A percentile compares a stretch with the other conserved stretches of the same genome.
These are phyloP conservation scores for Fraxinus ornus DNA, from an alignment of 305 asterid genomes.

Conservation along the genomic window DNA sequence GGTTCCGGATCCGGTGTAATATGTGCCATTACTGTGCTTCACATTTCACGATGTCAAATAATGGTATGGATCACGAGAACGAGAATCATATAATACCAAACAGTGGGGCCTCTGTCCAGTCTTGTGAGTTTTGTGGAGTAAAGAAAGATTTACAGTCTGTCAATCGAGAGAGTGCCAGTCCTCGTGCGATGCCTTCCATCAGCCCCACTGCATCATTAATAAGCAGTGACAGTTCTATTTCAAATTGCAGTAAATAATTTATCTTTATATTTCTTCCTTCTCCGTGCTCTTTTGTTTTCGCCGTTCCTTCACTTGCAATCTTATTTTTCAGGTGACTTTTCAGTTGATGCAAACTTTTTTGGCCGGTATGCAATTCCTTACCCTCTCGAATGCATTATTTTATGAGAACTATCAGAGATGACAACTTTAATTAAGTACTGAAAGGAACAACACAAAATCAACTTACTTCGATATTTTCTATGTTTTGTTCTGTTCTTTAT, in stretches of 20 bases:
- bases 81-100: slow-evolving; percentile 31
- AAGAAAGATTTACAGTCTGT: slow-evolving; percentile 32
- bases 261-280: slow-evolving; percentile 14
- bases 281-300: neutral
- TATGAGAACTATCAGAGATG: slow-evolving; percentile 8
- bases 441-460: neutral
- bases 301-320: slow-evolving; percentile 17
- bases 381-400: slow-evolving; percentile 17
- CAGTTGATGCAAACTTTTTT: slow-evolving; percentile 54
- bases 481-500: slow-evolving; percentile 16
- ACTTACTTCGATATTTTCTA: slow-evolving; percentile 19
- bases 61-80: slow-evolving; percentile 40
- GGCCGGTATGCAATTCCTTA: slow-evolving; percentile 52
- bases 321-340: slow-evolving; percentile 64
- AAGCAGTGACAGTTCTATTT: slow-evolving; percentile 59
- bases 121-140: slow-evolving; percentile 45
- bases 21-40: slow-evolving; percentile 53
- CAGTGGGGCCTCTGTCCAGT: slow-evolving; percentile 27
- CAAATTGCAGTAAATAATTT: slow-evolving; percentile 57
- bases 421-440: slow-evolving; percentile 9
- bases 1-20: slow-evolving; percentile 34
- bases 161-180: slow-evolving; percentile 35
- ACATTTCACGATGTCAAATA: slow-evolving; percentile 32
- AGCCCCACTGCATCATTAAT: slow-evolving; percentile 44
- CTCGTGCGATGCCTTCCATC: slow-evolving; percentile 43